Evolutionary conservation across 2,329 filamentous ascomycete species (phyloP).

Genomic region (Talaromyces sp.): DNA sequence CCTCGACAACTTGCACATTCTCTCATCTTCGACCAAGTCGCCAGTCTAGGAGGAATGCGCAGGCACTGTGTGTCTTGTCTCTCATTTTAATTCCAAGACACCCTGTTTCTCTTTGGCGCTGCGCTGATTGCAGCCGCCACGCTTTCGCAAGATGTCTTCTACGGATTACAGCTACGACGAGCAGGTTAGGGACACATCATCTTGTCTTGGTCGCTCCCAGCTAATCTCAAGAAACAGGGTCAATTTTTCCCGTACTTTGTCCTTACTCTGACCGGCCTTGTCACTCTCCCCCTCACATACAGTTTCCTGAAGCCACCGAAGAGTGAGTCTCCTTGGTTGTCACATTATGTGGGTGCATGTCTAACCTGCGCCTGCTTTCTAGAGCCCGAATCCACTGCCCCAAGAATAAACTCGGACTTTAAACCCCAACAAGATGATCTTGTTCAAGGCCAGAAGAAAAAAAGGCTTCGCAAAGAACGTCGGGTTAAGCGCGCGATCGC

Average conservation of each 20-base stretch:
- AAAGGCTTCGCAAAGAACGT: constrained; percentile 85
- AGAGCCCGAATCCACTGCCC: constrained; percentile 73
- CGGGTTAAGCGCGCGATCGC: constrained; percentile 78
- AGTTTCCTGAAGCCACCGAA: constrained; percentile 75
- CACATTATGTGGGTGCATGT: not conserved
- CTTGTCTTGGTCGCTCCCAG: not conserved
- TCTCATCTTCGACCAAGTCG: not conserved
- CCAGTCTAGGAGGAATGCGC: not conserved
- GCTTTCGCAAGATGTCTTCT: constrained; percentile 58
- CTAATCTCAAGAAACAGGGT: constrained; percentile 49
- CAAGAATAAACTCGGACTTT: constrained; percentile 76
- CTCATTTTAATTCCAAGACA: not conserved
- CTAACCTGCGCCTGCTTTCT: constrained; percentile 9
- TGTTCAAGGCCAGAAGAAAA: constrained; percentile 74
- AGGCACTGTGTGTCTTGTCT: not conserved
- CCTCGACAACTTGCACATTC: not conserved
- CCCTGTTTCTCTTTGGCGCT: not conserved
- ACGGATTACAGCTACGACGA: constrained; percentile 99
- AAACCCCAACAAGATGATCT: constrained; percentile 76
- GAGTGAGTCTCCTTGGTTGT: constrained; percentile 36
- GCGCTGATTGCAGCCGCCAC: constrained; percentile 7
- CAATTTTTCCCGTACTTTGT: constrained; percentile 99
- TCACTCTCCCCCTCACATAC: constrained; percentile 88
- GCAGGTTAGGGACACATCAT: constrained; percentile 51
- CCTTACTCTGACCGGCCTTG: constrained; percentile 78